Evolutionary conservation across 768 basidiomycete species (phyloP).

Genomic region (Lenzites betulinus): DNA sequence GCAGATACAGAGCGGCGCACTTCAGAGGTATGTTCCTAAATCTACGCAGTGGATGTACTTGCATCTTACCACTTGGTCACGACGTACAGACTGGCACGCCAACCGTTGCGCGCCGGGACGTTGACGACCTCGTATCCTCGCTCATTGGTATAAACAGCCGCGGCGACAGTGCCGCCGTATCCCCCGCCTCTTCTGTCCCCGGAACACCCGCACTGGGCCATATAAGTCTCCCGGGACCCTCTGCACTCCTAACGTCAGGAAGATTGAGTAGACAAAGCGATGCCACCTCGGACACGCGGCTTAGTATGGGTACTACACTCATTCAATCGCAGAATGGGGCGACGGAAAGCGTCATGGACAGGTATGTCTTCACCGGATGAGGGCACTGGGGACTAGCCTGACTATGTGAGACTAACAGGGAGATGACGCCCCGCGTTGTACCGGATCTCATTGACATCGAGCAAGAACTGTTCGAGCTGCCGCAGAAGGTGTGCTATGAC

Average conservation of each 20-base stretch:
- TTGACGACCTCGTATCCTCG: slow-evolving; percentile 70
- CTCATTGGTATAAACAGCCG: slow-evolving; percentile 51
- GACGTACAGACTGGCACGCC: slow-evolving; percentile 39
- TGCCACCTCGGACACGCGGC: slow-evolving; percentile 46
- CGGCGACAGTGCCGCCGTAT: slow-evolving; percentile 62
- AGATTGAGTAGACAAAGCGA: slow-evolving; percentile 74
- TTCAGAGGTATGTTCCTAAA: slow-evolving; percentile 15
- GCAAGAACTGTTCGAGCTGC: slow-evolving; percentile 88
- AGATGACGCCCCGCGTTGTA: slow-evolving; percentile 62
- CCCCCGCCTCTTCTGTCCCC: slow-evolving; percentile 72
- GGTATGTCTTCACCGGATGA: slow-evolving; percentile 44
- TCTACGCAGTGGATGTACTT: background rate
- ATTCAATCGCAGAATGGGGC: slow-evolving; percentile 50
- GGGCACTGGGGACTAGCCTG: background rate
- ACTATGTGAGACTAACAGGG: slow-evolving; percentile 38
- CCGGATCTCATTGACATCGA: slow-evolving; percentile 88
- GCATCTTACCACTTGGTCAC: background rate
- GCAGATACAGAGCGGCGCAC: slow-evolving; percentile 45
- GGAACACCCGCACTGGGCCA: slow-evolving; percentile 61
- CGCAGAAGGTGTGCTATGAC: slow-evolving; percentile 68
- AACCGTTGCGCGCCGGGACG: slow-evolving; percentile 51
- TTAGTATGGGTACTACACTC: slow-evolving; percentile 47
- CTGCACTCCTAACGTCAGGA: slow-evolving; percentile 51
- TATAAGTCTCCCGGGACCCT: slow-evolving; percentile 37
- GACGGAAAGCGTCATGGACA: slow-evolving; percentile 70